Conservation (phyloP, 2,329 filamentous ascomycete species). For the Talaromyces amestolkiae region DNA sequence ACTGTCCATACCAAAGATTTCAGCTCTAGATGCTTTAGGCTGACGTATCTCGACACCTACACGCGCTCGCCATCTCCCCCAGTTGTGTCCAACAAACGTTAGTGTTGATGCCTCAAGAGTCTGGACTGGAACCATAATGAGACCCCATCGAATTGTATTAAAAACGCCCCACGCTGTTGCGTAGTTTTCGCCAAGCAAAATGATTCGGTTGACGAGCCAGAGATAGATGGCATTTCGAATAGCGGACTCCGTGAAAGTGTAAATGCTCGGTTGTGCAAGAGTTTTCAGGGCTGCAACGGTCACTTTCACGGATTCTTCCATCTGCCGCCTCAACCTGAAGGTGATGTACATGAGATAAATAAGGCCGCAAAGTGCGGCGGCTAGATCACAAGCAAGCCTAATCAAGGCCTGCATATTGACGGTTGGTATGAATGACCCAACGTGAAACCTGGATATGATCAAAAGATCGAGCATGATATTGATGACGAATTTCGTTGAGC, state of each 20-base stretch:
- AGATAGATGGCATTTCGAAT: constrained; percentile 68
- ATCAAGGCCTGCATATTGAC: constrained; percentile 65
- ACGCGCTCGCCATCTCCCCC: constrained; percentile 49
- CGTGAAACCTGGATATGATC: constrained; percentile 64
- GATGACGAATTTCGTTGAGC: constrained; percentile 59
- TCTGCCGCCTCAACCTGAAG: not conserved
- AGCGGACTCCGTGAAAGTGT: constrained; percentile 64
- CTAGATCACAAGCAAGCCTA: constrained; percentile 60
- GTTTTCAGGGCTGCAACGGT: not conserved
- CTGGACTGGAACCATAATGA: constrained; percentile 71
- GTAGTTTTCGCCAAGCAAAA: constrained; percentile 62
- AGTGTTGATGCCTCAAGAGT: constrained; percentile 64
- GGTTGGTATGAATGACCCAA: constrained; percentile 53
- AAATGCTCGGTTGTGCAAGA: constrained; percentile 39
- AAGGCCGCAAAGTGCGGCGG: constrained; percentile 56
- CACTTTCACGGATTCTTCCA: not conserved
- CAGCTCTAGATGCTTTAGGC: constrained; percentile 22
- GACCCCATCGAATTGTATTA: constrained; percentile 70
- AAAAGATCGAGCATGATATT: constrained; percentile 68
- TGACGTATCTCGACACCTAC: not conserved
- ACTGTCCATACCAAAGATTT: constrained; percentile 33
- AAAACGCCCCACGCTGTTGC: constrained; percentile 73
- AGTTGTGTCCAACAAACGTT: constrained; percentile 55
- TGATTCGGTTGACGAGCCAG: constrained; percentile 65
- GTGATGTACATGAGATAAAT: constrained; percentile 58